phyloP scores from a whole-genome alignment of 768 basidiomycete species.

The Pulveroboletus sp. region DNA sequence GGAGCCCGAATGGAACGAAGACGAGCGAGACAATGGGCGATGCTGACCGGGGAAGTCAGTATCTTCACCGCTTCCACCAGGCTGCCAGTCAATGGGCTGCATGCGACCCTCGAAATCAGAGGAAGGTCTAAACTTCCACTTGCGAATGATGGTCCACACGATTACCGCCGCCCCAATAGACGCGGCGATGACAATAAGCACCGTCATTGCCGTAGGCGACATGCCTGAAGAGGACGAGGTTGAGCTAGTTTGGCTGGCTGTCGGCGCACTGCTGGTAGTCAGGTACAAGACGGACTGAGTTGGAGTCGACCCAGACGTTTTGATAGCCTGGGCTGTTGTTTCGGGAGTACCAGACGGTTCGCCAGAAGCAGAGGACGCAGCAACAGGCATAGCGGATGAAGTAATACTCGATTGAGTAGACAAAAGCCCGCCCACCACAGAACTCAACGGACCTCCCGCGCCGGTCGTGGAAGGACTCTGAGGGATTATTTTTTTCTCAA shows the following conservation, averaged over 20 bases:
- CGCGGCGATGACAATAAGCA: slow-evolving; percentile 66
- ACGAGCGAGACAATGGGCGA: slow-evolving; percentile 52
- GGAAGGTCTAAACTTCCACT: slow-evolving; percentile 85
- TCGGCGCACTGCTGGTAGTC: slow-evolving; percentile 14
- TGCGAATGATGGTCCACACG: slow-evolving; percentile 87
- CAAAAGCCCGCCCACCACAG: slow-evolving; percentile 9
- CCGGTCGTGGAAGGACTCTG: slow-evolving; percentile 13
- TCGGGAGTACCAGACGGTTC: slow-evolving; percentile 12
- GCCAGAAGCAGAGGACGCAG: slow-evolving; percentile 15
- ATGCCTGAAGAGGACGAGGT: slow-evolving; percentile 34
- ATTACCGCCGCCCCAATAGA: slow-evolving; percentile 64
- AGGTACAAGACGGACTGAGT: slow-evolving; percentile 51
- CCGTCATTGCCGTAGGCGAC: slow-evolving; percentile 44
- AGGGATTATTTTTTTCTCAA: neutral
- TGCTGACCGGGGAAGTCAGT: slow-evolving; percentile 42
- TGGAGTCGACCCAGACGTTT: slow-evolving; percentile 31
- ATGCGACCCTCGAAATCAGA: slow-evolving; percentile 78
- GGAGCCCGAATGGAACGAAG: slow-evolving; percentile 62
- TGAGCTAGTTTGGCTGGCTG: slow-evolving; percentile 21
- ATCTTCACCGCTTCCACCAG: slow-evolving; percentile 45
- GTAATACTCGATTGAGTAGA: slow-evolving; percentile 16
- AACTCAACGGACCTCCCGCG: slow-evolving; percentile 5
- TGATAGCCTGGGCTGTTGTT: slow-evolving; percentile 14
- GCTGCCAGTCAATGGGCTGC: slow-evolving; percentile 86
- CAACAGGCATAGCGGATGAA: slow-evolving; percentile 15